Evolutionary conservation across 208 protist species (phyloP), one percentile per base, ranked within the genome.

Genomic region (Trypanosoma cruzi): DNA sequence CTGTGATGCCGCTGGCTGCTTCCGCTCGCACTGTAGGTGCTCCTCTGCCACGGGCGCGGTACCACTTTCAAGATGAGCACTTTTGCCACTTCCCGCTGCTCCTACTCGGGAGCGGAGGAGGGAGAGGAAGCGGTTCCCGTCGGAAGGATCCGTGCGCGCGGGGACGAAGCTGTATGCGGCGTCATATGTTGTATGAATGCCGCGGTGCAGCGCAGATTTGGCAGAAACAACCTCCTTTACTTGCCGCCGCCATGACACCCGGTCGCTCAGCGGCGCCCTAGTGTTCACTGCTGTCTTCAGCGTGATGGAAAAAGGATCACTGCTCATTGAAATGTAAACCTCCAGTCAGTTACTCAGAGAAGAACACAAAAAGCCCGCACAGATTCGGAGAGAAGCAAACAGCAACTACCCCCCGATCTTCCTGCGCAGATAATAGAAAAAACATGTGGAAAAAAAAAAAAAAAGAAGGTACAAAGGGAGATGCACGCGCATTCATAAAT

Each of bases 201-300:
- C 68, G 29, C 78, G 81, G 61, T 94, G 89, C 14, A 94, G 65
- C 5, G 78, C 64, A 18, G 61, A 57, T 24, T 28, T 73, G 1
- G 64, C 40, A 3, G 75, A 71, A 8, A 79, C 69, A 40, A 56
- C 16, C 8, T 72, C 68, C 11, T 74, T 58, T 0, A 61, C 24
- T 2, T 53, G 53, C 7, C 58, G 53, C 32, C 58, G 67, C 1
- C n/a, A 20, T 29, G 55, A 36, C 2, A 91, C 52, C 2, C 90
- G 85, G 4, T 75, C 78, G 31, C 73, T 65, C 24, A 96, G 65
- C 22, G 80, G 79, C 1, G 76, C 68, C 16, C 90, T 86, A 11
- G 80, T 93, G 69, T 91, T 96, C 13, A 96, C 85, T 2, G 71
- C 79, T n/a, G 88, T 89, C 64, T 93, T 96, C 11, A 84, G 67